A percentile compares a stretch with the other conserved stretches of the same genome.
phyloP scores from a whole-genome alignment of 495 filamentous ascomycete species.

The Aspergillus taichungensis region DNA sequence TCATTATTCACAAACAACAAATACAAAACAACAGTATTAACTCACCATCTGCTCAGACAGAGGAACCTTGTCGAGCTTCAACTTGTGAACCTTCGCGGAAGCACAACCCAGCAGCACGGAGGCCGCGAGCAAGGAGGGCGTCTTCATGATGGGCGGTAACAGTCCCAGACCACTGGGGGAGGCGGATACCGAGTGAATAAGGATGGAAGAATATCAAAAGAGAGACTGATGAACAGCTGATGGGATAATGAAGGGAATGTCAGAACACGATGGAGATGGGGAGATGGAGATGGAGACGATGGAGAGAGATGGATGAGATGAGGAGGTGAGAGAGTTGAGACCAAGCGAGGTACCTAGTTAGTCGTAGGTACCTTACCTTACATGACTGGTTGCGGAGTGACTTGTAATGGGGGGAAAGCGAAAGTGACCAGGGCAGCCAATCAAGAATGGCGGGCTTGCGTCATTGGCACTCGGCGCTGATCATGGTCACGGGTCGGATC shows the following conservation, averaged over 20 bases:
- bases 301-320: conserved; percentile 9
- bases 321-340: conserved; percentile 15
- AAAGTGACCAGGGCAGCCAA: conserved; percentile 7
- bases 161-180: too few relatives aligned
- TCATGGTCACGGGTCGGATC: not conserved
- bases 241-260: conserved; percentile 7
- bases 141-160: conserved; percentile 61
- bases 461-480: conserved; percentile 14
- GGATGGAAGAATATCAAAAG: too few relatives aligned
- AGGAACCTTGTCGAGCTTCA: conserved; percentile 95
- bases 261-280: not conserved
- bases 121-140: conserved; percentile 61
- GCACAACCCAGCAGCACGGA: conserved; percentile 76
- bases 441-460: conserved; percentile 12
- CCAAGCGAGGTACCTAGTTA: not conserved
- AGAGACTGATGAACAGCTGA: not conserved
- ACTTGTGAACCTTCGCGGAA: conserved; percentile 77
- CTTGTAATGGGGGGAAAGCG: conserved; percentile 2
- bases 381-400: conserved; percentile 18
- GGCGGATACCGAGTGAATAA: too few relatives aligned
- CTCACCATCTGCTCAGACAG: conserved; percentile 85
- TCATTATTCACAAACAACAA: not conserved
- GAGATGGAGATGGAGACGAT: conserved; percentile 1
- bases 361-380: too few relatives aligned
- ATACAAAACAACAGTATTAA: conserved; percentile 7